These are phyloP conservation scores for Tritrichomonas musculus DNA, from an alignment of 208 protist genomes.

Conservation along the genomic window DNA sequence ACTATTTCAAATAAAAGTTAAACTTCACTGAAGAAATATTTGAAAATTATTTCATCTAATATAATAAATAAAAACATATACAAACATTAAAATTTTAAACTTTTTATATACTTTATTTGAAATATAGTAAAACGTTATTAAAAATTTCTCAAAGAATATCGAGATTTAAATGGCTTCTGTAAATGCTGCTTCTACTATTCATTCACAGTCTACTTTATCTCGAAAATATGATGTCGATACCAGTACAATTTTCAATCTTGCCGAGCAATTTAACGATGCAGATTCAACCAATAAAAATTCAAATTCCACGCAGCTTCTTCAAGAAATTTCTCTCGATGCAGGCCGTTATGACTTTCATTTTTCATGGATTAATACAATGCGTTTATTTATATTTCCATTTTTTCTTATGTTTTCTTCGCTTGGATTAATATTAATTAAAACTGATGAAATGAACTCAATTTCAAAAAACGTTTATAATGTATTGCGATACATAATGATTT, in stretches of 20 bases:
- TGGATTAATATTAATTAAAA: not conserved
- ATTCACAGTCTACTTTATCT: not conserved
- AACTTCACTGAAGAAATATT: no score
- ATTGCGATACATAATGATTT: not conserved
- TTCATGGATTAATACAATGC: not conserved
- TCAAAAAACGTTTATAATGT: not conserved
- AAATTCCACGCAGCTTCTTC: not conserved
- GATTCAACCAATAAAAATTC: not conserved
- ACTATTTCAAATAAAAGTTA: no score
- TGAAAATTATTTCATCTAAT: no score
- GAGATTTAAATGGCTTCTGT: no score
- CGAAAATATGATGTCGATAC: not conserved
- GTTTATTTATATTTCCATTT: not conserved
- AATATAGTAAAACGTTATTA: no score
- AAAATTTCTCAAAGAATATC: no score
- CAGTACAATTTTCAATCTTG: not conserved
- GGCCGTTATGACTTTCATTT: not conserved
- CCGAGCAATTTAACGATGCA: not conserved
- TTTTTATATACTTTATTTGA: no score
- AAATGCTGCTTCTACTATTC: not conserved
- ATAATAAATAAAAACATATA: no score
- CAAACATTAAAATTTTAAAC: no score
- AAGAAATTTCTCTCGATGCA: not conserved
- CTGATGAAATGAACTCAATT: not conserved
- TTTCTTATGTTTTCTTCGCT: not conserved